These are phyloP conservation scores for Suillus lakei DNA, from an alignment of 768 basidiomycete species.

Conservation along the genomic window DNA sequence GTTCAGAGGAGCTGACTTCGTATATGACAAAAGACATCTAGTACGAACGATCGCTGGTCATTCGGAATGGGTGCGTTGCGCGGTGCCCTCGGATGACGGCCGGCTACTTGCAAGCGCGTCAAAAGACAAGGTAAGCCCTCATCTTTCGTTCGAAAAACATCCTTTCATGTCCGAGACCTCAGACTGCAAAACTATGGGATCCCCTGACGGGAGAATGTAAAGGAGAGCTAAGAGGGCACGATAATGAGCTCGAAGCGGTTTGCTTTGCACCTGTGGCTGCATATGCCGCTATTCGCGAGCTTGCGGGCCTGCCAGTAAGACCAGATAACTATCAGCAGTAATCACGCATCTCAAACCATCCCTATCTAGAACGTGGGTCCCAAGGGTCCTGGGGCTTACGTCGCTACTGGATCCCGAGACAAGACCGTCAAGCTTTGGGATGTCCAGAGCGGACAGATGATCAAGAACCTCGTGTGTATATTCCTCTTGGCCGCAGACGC, in stretches of 20 bases:
- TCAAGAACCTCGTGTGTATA: constrained; percentile 69
- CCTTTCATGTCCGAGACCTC: constrained; percentile 4
- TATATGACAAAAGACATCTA: constrained; percentile 57
- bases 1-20: constrained; percentile 14
- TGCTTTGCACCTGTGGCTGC: constrained; percentile 80
- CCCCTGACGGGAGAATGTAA: constrained; percentile 75
- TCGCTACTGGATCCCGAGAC: constrained; percentile 87
- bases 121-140: constrained; percentile 76
- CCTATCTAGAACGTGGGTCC: constrained; percentile 52
- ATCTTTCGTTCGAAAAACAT: not conserved
- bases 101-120: constrained; percentile 79
- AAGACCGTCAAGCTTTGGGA: constrained; percentile 95
- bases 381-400: constrained; percentile 60
- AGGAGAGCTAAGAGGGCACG: constrained; percentile 85
- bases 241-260: constrained; percentile 83
- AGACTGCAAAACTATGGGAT: constrained; percentile 85
- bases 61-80: constrained; percentile 83
- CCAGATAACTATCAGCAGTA: constrained; percentile 6
- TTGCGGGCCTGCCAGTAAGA: constrained; percentile 72
- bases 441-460: constrained; percentile 76
- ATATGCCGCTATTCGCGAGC: constrained; percentile 76
- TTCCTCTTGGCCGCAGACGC: constrained; percentile 2
- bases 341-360: not conserved
- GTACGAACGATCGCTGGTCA: constrained; percentile 79
- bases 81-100: constrained; percentile 71